Evolutionary conservation across 352 stramenopile genomes (phyloP).

Genomic region (Globisporangium uncinulatum): DNA sequence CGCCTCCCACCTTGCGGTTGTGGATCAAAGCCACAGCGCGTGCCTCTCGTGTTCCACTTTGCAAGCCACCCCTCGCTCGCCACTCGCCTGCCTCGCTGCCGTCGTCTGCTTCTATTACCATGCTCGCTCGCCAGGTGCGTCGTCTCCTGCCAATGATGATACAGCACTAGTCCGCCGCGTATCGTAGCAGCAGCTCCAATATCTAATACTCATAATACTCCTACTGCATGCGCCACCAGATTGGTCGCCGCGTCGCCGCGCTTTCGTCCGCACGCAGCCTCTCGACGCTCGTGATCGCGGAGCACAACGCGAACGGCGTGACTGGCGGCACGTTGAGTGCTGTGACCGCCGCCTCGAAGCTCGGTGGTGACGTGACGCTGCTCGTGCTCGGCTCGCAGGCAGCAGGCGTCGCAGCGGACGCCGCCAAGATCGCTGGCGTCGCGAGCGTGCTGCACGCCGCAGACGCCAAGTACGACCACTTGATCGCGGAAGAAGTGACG

Average conservation of each 20-base stretch:
- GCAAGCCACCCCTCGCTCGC: neutral
- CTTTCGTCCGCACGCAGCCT: slow-evolving; percentile 30
- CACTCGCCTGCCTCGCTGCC: neutral
- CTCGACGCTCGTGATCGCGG: slow-evolving; percentile 84
- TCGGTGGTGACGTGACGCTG: slow-evolving; percentile 78
- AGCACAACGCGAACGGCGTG: slow-evolving; percentile 77
- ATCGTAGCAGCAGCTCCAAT: neutral
- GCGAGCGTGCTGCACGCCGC: slow-evolving; percentile 76
- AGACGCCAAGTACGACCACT: slow-evolving; percentile 87
- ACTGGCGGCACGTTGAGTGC: slow-evolving; percentile 73
- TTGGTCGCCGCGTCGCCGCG: slow-evolving; percentile 43
- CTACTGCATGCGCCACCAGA: slow-evolving; percentile 16
- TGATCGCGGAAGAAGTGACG: slow-evolving; percentile 84
- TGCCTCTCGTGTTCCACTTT: slow-evolving; percentile 1
- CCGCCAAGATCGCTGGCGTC: slow-evolving; percentile 76
- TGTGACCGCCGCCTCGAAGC: slow-evolving; percentile 81
- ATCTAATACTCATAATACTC: neutral
- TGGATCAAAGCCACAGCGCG: neutral
- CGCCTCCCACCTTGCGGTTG: slow-evolving; percentile 1
- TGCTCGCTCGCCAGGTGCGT: slow-evolving; percentile 34
- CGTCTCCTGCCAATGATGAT: neutral
- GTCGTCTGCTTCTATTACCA: neutral
- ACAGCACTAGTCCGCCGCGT: too few species aligned
- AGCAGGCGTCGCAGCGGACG: slow-evolving; percentile 45
- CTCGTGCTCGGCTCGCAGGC: slow-evolving; percentile 71